Evolutionary conservation across 441 rosid species (phyloP).

Genomic region (Gossypium schwendimanii): DNA sequence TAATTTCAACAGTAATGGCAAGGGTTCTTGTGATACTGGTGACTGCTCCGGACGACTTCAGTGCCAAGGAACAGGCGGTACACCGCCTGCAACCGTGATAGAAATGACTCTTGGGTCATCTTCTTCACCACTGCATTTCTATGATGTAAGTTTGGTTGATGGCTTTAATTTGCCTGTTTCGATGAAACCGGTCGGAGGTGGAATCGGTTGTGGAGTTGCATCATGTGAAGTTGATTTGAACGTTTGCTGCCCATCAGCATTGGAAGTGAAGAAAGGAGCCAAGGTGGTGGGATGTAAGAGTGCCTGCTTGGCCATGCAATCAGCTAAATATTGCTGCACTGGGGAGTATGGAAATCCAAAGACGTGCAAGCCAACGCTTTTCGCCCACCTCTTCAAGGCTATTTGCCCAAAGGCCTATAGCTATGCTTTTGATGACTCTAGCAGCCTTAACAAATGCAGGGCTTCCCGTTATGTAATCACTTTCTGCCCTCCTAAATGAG

Average conservation of each 20-base stretch:
- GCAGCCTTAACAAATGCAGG: slow-evolving; percentile 78
- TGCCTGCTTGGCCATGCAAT: slow-evolving; percentile 88
- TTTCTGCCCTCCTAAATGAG: slow-evolving; percentile 79
- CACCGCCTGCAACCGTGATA: slow-evolving; percentile 74
- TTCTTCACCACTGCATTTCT: slow-evolving; percentile 71
- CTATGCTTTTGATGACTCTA: slow-evolving; percentile 83
- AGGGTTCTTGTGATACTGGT: slow-evolving; percentile 76
- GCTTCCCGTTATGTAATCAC: slow-evolving; percentile 82
- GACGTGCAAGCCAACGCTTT: slow-evolving; percentile 76
- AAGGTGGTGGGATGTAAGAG: slow-evolving; percentile 82
- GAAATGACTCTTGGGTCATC: slow-evolving; percentile 83
- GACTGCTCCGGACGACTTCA: slow-evolving; percentile 55
- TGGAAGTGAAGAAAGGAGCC: slow-evolving; percentile 60
- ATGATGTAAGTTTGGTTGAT: slow-evolving; percentile 85
- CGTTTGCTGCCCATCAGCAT: slow-evolving; percentile 70
- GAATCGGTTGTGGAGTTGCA: slow-evolving; percentile 78
- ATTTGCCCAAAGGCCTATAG: slow-evolving; percentile 88
- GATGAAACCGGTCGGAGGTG: slow-evolving; percentile 81
- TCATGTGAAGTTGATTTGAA: slow-evolving; percentile 76
- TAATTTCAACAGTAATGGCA: slow-evolving; percentile 44
- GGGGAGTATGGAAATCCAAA: slow-evolving; percentile 59
- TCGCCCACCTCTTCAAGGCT: slow-evolving; percentile 75
- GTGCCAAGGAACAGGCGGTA: slow-evolving; percentile 64
- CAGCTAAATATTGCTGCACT: slow-evolving; percentile 82
- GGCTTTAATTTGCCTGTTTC: slow-evolving; percentile 85